These are phyloP conservation scores for Sphaerulina musiva DNA, from an alignment of 2,329 filamentous ascomycete species.

Conservation along the genomic window DNA sequence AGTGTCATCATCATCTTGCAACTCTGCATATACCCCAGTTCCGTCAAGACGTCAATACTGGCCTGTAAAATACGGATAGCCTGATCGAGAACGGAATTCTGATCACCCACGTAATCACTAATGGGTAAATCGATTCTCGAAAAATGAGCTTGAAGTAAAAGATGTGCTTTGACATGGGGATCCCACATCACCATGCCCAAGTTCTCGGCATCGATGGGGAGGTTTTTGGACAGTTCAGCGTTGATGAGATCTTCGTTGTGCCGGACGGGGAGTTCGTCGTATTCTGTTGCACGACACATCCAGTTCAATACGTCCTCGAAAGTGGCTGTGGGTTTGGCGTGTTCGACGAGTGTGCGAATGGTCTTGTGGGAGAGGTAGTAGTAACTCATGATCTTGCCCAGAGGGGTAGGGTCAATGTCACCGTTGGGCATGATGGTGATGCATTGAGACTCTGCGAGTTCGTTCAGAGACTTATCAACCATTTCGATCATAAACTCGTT, in stretches of 20 bases:
- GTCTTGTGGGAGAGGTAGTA: conserved; percentile 95
- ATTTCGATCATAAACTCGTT: conserved; percentile 93
- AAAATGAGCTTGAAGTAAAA: conserved; percentile 92
- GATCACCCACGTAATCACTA: conserved; percentile 93
- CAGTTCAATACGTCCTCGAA: conserved; percentile 81
- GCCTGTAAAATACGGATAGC: conserved; percentile 96
- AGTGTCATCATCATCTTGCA: conserved; percentile 76
- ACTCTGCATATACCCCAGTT: conserved; percentile 73
- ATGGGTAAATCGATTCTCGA: conserved; percentile 88
- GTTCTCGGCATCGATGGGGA: conserved; percentile 60
- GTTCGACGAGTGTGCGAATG: conserved; percentile 71
- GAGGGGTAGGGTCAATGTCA: conserved; percentile 78
- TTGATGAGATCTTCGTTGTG: conserved; percentile 99
- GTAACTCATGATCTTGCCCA: conserved; percentile 99
- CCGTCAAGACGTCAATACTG: conserved; percentile 85
- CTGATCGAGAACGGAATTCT: conserved; percentile 82
- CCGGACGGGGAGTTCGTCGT: conserved; percentile 92
- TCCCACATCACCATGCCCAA: conserved; percentile 90
- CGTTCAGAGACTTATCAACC: conserved; percentile 76
- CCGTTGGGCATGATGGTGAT: conserved; percentile 77
- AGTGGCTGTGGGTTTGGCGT: conserved; percentile 66
- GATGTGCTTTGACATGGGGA: conserved; percentile 91
- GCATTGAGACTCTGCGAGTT: conserved; percentile 78
- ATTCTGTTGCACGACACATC: conserved; percentile 92
- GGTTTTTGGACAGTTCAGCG: conserved; percentile 72